Percentiles rank a stretch among this genome's conserved stretches.
Evolutionary conservation across 495 filamentous ascomycete genomes (phyloP).

Genomic region (Penicillium verhagenii): DNA sequence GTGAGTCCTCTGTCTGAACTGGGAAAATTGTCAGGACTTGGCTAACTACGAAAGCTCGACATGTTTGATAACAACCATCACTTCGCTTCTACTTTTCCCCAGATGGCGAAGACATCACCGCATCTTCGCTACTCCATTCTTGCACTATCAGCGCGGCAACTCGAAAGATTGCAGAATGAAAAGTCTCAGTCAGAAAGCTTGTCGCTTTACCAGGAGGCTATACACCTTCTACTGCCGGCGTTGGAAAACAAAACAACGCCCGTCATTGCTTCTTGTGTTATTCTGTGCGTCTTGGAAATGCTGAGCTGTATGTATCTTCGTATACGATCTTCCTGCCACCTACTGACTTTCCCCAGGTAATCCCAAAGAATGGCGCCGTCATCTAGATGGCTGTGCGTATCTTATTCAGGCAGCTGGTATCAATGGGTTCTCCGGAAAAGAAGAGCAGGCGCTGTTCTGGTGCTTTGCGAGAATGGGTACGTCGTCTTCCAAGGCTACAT

Average conservation of each 20-base stretch:
- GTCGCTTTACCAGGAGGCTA: slow-evolving; percentile 44
- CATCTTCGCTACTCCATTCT: slow-evolving; percentile 43
- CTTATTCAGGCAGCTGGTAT: slow-evolving; percentile 39
- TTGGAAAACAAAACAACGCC: slow-evolving; percentile 38
- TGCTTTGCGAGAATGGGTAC: slow-evolving; percentile 50
- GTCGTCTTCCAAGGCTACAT: not conserved
- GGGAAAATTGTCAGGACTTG: not conserved
- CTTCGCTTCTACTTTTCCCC: slow-evolving; percentile 42
- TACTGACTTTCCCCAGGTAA: slow-evolving; percentile 16
- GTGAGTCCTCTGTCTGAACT: slow-evolving; percentile 13
- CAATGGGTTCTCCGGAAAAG: slow-evolving; percentile 40
- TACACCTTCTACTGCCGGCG: slow-evolving; percentile 38
- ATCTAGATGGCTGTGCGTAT: slow-evolving; percentile 48
- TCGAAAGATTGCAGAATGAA: slow-evolving; percentile 38
- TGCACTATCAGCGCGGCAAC: slow-evolving; percentile 44
- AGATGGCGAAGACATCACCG: slow-evolving; percentile 36
- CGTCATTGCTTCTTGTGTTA: slow-evolving; percentile 41
- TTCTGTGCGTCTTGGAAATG: slow-evolving; percentile 46
- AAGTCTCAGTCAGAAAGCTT: slow-evolving; percentile 41
- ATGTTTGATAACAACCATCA: slow-evolving; percentile 48
- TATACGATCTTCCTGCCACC: not conserved
- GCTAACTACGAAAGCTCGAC: slow-evolving; percentile 31
- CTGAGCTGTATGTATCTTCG: slow-evolving; percentile 29
- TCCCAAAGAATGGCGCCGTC: slow-evolving; percentile 44
- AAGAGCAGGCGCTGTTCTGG: slow-evolving; percentile 47